Base-by-base conservation (phyloP, 805 yeast genomes). In the Pichia manshurica region DNA sequence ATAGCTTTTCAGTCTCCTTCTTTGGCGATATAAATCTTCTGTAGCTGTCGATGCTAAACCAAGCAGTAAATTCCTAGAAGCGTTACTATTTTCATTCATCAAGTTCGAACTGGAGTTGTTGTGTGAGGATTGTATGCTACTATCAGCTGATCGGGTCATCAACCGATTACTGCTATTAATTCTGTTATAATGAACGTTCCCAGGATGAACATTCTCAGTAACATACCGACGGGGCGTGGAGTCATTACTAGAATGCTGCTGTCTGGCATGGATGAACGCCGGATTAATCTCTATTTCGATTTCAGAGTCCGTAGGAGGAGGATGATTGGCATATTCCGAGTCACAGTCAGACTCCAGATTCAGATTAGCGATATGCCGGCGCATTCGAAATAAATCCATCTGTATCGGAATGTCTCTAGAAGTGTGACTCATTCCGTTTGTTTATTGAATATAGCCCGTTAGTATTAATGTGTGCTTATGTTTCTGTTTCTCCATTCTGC, bases 1-100 rank as follows among this genome's bases (percentile, higher is more conserved):
- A 20, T 86, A 63, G 28, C 73, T 70, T 60, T 85, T 84, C 41
- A 79, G 59, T 10, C 63, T 59, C 36, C 62, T 58, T 45, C 62
- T 54, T 44, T 66, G 65, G 17, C 39, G 31, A 32, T 58, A 56
- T 28, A 62, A 46, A 33, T 60, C 61, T 21, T 56, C 54, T 13
- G 59, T 57, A 12, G 66, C 63, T 2, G 62, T 61, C 12, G 64
- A 59, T 20, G 54, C 49, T 1, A 56, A 46, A 3, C 65, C 67
- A 40, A 53, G 56, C 10, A 62, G 42, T 19, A 52, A 16, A 31
- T 44, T 47, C 17, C 17, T 13, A 3, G 36, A 21, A 2, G 15
- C 29, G 6, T 32, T 4, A 21, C 16, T 5, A 40, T 42, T 34
- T 19, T n/a, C 36, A 3, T 23, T 28, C 4, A 16, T n/a, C n/a